A percentile compares a stretch with the other conserved stretches of the same genome.
Conservation (phyloP, 139 green algal species). For the Coccomyxa sp. region DNA sequence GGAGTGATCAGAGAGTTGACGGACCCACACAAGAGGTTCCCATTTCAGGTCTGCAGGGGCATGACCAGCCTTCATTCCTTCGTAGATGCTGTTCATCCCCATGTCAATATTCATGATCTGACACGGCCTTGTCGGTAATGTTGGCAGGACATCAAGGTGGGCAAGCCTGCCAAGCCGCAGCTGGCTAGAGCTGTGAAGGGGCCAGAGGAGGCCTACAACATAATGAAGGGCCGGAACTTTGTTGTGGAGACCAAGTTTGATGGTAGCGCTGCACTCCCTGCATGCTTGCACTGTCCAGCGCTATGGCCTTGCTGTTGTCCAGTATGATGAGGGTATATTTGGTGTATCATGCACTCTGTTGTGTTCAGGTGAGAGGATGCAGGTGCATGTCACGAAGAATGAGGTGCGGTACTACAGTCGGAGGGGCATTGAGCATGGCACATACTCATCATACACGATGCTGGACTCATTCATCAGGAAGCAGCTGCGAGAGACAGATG, state of each 20-base stretch:
- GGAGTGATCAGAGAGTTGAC: constrained; percentile 29
- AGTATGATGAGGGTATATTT: background rate
- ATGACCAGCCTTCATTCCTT: background rate
- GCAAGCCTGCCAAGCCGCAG: constrained; percentile 39
- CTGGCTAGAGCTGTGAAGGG: constrained; percentile 31
- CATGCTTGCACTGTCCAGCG: background rate
- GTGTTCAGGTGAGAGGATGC: constrained; percentile 48
- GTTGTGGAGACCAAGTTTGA: constrained; percentile 82
- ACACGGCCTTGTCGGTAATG: background rate
- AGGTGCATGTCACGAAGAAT: constrained; percentile 53
- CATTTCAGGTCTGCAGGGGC: constrained; percentile 6
- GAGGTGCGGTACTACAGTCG: constrained; percentile 56
- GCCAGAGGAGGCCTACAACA: constrained; percentile 23
- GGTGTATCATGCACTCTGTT: no score
- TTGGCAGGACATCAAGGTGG: constrained; percentile 41
- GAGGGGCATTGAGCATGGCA: constrained; percentile 47
- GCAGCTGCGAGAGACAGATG: constrained; percentile 18
- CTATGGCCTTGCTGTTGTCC: background rate
- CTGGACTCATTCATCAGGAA: constrained; percentile 23
- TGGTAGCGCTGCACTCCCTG: constrained; percentile 26
- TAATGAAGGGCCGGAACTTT: constrained; percentile 46
- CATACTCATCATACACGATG: constrained; percentile 24
- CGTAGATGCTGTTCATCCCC: background rate
- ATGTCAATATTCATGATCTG: background rate
- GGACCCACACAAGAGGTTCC: constrained; percentile 21